phyloP scores from a whole-genome alignment of 441 rosid species.

The Populus trichocarpa region DNA sequence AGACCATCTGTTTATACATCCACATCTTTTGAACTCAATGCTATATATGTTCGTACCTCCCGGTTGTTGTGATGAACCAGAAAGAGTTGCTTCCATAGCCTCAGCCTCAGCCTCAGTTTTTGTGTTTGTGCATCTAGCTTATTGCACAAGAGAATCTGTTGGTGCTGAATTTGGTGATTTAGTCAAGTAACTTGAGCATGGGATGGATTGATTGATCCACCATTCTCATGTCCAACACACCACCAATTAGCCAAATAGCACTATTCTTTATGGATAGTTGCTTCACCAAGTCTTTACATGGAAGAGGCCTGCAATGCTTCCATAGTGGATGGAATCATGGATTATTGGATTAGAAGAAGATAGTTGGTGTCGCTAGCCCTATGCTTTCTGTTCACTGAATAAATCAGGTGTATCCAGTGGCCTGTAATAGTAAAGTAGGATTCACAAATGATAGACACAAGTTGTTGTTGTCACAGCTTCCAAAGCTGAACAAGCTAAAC shows the following conservation, averaged over 20 bases:
- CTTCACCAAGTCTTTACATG: neutral
- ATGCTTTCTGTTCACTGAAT: neutral
- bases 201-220: neutral
- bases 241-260: neutral
- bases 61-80: neutral
- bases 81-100: neutral
- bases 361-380: neutral
- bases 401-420: neutral
- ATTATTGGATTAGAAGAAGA: neutral
- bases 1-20: neutral
- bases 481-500: conserved; percentile 8
- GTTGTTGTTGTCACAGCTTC: neutral
- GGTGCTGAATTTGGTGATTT: neutral
- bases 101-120: neutral
- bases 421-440: conserved; percentile 5
- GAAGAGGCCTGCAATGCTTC: neutral
- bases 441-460: conserved; percentile 2
- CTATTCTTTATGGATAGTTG: neutral
- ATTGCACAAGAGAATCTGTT: neutral
- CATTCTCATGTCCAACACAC: neutral
- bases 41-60: neutral
- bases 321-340: neutral
- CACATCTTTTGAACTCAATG: neutral
- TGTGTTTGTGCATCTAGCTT: neutral
- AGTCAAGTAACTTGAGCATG: neutral